These are phyloP conservation scores for Pleurozium schreberi DNA, from an alignment of 225 moss, liverwort and hornwort genomes.

Conservation along the genomic window DNA sequence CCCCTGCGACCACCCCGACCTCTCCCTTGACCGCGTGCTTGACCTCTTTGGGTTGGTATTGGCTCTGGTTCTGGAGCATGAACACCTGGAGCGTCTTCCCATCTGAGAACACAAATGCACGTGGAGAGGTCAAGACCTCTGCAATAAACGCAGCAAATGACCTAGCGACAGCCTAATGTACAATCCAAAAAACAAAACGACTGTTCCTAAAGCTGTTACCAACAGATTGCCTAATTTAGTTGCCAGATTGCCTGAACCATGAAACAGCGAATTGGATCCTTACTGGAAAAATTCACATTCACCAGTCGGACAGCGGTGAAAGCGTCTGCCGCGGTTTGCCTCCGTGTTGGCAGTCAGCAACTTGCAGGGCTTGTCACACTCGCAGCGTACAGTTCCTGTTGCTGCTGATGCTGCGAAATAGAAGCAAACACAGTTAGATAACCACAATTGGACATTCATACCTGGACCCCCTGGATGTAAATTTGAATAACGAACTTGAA, in stretches of 20 bases:
- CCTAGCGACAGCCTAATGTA: background rate
- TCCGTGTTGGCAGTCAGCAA: constrained; percentile 84
- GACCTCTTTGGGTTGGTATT: constrained; percentile 28
- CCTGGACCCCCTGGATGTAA: background rate
- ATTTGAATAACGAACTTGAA: background rate
- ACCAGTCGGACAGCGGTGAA: constrained; percentile 62
- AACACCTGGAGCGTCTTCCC: constrained; percentile 41
- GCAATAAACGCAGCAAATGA: background rate
- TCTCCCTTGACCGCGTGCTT: constrained; percentile 17
- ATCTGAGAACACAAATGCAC: constrained; percentile 16
- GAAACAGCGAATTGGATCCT: constrained; percentile 6
- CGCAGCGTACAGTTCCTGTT: background rate
- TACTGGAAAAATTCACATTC: constrained; percentile 82
- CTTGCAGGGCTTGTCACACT: constrained; percentile 13
- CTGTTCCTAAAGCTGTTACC: background rate
- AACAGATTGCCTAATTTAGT: background rate
- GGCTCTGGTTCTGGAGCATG: constrained; percentile 24
- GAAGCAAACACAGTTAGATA: background rate
- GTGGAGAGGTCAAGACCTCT: background rate
- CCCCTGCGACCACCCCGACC: constrained; percentile 33
- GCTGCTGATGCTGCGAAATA: background rate
- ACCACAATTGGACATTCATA: background rate
- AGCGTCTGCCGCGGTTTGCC: constrained; percentile 81
- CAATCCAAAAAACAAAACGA: background rate
- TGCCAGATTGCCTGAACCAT: background rate